These are phyloP conservation scores for Tolypocladium ovalisporum DNA, from an alignment of 2,329 filamentous ascomycete genomes.

Conservation along the genomic window DNA sequence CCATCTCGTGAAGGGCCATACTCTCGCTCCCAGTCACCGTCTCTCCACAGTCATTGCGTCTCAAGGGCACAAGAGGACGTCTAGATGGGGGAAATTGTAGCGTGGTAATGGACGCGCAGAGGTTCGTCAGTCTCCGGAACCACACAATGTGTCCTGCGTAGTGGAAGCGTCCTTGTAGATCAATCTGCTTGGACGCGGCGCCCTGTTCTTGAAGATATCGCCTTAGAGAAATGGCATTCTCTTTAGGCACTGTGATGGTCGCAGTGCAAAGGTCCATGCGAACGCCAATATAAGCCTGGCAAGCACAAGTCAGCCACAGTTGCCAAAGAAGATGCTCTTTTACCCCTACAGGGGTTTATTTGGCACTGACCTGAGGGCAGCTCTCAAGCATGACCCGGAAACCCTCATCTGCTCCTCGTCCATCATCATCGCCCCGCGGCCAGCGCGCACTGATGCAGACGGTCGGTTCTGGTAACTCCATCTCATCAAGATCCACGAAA, in stretches of 20 bases:
- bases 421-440: background rate
- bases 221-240: background rate
- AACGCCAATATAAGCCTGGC: constrained; percentile 1
- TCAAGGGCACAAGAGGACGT: background rate
- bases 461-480: background rate
- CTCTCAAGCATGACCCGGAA: background rate
- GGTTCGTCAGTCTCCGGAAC: background rate
- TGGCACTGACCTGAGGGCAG: background rate
- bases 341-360: background rate
- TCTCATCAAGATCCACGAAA: background rate
- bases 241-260: background rate
- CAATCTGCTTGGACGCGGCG: background rate
- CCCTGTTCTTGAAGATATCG: background rate
- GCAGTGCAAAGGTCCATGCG: background rate
- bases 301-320: background rate
- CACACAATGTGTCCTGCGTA: background rate
- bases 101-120: background rate
- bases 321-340: background rate
- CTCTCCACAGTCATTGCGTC: background rate
- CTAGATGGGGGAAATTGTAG: background rate
- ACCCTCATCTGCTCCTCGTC: background rate
- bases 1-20: background rate
- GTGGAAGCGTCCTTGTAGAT: background rate
- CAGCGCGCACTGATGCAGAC: background rate
- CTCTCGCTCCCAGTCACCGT: background rate